A percentile compares a stretch with the other conserved stretches of the same genome.
Conservation (phyloP, 306 rosid species). For the Fragaria nilgerrensis region DNA sequence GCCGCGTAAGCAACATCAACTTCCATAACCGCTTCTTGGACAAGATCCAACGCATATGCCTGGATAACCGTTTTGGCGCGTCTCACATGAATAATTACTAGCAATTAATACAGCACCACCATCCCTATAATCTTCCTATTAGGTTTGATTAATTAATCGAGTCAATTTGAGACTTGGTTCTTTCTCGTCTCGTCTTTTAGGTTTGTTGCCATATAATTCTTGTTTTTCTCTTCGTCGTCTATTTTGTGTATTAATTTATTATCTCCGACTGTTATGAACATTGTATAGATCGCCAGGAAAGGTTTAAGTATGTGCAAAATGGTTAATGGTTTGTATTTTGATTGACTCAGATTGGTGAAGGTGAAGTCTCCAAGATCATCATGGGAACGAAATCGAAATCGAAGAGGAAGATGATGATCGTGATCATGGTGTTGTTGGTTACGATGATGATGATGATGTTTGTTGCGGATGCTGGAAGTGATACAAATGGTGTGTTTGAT, state of each 20-base stretch:
- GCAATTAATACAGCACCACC: not conserved
- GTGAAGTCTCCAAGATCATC: conserved; percentile 10
- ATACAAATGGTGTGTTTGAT: conserved; percentile 62
- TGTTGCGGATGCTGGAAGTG: conserved; percentile 38
- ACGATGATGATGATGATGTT: conserved; percentile 29
- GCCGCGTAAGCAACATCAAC: conserved; percentile 13
- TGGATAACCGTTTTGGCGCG: conserved; percentile 29
- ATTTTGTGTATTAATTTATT: not conserved
- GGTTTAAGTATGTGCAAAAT: not conserved
- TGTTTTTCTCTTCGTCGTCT: not conserved
- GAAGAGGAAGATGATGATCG: conserved; percentile 13
- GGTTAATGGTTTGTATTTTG: not conserved
- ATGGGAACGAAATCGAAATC: conserved; percentile 9
- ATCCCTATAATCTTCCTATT: not conserved
- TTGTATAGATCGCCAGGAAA: not conserved
- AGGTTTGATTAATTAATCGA: not conserved
- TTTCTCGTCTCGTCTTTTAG: not conserved
- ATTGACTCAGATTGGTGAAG: conserved; percentile 26
- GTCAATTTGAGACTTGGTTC: conserved; percentile 5
- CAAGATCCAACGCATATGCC: conserved; percentile 32
- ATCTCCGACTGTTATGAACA: not conserved
- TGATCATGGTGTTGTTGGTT: conserved; percentile 2
- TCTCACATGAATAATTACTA: conserved; percentile 16
- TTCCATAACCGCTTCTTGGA: conserved; percentile 28
- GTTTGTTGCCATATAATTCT: not conserved